Conservation (phyloP, 352 stramenopile species). For the Globisporangium nodosum region DNA sequence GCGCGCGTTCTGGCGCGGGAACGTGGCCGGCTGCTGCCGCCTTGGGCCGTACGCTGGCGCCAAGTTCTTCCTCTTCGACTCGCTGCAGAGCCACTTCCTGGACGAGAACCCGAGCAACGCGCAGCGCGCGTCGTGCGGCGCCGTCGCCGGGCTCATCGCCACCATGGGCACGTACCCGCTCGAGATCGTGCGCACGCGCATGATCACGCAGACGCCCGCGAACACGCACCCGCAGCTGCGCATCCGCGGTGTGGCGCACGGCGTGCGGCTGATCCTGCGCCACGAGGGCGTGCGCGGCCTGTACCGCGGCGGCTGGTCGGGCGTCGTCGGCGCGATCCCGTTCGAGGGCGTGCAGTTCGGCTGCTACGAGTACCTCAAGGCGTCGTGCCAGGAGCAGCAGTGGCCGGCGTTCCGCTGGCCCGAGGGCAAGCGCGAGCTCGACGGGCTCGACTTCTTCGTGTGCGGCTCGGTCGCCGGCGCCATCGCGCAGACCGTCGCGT, state of each 20-base stretch:
- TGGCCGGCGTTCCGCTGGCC: slow-evolving; percentile 63
- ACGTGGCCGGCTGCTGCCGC: slow-evolving; percentile 69
- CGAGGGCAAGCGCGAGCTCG: slow-evolving; percentile 58
- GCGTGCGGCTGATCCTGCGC: slow-evolving; percentile 48
- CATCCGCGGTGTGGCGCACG: slow-evolving; percentile 57
- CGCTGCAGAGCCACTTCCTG: slow-evolving; percentile 49
- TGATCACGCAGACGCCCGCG: slow-evolving; percentile 55
- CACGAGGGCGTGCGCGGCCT: slow-evolving; percentile 60
- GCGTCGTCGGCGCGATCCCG: slow-evolving; percentile 62
- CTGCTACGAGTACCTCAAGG: slow-evolving; percentile 80
- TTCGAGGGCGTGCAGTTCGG: slow-evolving; percentile 83
- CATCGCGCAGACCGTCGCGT: slow-evolving; percentile 76
- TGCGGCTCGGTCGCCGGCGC: slow-evolving; percentile 67
- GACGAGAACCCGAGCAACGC: slow-evolving; percentile 13
- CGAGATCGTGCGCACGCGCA: slow-evolving; percentile 75
- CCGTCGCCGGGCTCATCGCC: slow-evolving; percentile 35
- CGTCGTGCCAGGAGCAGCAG: slow-evolving; percentile 30
- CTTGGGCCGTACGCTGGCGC: slow-evolving; percentile 69
- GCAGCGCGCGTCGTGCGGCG: slow-evolving; percentile 7
- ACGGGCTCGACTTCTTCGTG: slow-evolving; percentile 72
- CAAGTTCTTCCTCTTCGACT: slow-evolving; percentile 81
- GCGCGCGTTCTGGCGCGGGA: slow-evolving; percentile 76
- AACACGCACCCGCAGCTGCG: slow-evolving; percentile 24
- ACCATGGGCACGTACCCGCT: slow-evolving; percentile 77
- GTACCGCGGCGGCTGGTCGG: slow-evolving; percentile 67